Conservation (phyloP, 2,329 filamentous ascomycete species). For the Dactylonectria estremocensis region DNA sequence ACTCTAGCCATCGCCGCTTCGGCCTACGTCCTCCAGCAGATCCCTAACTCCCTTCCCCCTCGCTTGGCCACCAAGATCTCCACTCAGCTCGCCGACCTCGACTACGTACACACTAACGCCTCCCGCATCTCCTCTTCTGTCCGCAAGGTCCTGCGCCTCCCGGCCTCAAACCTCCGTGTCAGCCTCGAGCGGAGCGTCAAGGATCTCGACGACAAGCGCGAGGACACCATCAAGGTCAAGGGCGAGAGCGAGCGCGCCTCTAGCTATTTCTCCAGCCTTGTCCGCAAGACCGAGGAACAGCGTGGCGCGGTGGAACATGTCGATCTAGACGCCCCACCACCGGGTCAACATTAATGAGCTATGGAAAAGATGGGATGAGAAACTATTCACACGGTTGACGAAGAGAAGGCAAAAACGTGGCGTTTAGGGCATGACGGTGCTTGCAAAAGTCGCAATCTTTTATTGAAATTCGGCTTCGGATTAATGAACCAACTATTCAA, state of each 20-base stretch:
- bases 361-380: conserved; percentile 22
- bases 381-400: conserved; percentile 16
- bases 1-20: conserved; percentile 78
- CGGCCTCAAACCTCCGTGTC: conserved; percentile 87
- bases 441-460: conserved; percentile 19
- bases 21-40: conserved; percentile 87
- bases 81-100: conserved; percentile 82
- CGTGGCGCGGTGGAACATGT: conserved; percentile 65
- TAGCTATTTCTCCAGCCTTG: conserved; percentile 92
- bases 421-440: conserved; percentile 28
- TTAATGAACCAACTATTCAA: conserved; percentile 29
- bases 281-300: conserved; percentile 74
- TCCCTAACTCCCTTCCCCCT: conserved; percentile 89
- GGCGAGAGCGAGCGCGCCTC: conserved; percentile 87
- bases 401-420: conserved; percentile 27
- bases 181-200: conserved; percentile 89
- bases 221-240: conserved; percentile 87
- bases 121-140: conserved; percentile 88
- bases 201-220: conserved; percentile 82
- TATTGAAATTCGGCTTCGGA: conserved; percentile 15
- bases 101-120: conserved; percentile 94
- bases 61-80: conserved; percentile 90
- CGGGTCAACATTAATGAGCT: conserved; percentile 49
- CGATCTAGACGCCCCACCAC: conserved; percentile 69
- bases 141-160: conserved; percentile 89